Conservation (phyloP, 2,329 filamentous ascomycete genomes). For the Fusarium abutilonis region DNA sequence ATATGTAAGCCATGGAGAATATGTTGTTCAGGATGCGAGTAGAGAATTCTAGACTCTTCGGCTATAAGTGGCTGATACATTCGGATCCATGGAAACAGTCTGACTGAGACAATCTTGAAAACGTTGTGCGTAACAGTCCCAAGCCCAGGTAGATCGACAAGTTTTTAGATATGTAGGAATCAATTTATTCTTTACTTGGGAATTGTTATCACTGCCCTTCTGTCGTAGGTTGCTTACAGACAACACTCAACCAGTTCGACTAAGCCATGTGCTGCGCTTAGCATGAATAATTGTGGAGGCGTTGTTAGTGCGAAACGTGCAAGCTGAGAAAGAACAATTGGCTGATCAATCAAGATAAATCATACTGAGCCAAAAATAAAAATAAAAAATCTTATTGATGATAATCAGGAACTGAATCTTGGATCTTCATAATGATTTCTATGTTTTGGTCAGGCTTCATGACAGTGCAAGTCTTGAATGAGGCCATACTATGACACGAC, state of each 20-base stretch:
- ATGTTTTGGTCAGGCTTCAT: not conserved
- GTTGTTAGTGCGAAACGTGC: slow-evolving; percentile 37
- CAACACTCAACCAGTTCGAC: slow-evolving; percentile 34
- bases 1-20: slow-evolving; percentile 1
- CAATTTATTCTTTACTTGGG: not conserved
- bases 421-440: too few relatives aligned
- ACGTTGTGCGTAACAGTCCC: slow-evolving; percentile 8
- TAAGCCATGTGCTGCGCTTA: slow-evolving; percentile 24
- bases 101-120: slow-evolving; percentile 14
- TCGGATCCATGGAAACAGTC: not conserved
- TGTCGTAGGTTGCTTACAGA: slow-evolving; percentile 13
- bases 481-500: slow-evolving; percentile 13
- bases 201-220: not conserved
- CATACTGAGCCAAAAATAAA: slow-evolving; percentile 7
- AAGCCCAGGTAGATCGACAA: not conserved
- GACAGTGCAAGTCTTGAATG: not conserved
- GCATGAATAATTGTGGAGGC: slow-evolving; percentile 21
- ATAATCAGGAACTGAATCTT: not conserved
- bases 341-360: slow-evolving; percentile 9
- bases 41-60: slow-evolving; percentile 34
- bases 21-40: slow-evolving; percentile 6
- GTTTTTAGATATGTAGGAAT: not conserved
- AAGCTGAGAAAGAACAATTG: slow-evolving; percentile 5
- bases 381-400: not conserved
- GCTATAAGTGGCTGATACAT: slow-evolving; percentile 14